Evolutionary conservation across 257 asterid species (phyloP), one percentile per base, ranked within the genome.

Genomic region (Petrea volubilis): DNA sequence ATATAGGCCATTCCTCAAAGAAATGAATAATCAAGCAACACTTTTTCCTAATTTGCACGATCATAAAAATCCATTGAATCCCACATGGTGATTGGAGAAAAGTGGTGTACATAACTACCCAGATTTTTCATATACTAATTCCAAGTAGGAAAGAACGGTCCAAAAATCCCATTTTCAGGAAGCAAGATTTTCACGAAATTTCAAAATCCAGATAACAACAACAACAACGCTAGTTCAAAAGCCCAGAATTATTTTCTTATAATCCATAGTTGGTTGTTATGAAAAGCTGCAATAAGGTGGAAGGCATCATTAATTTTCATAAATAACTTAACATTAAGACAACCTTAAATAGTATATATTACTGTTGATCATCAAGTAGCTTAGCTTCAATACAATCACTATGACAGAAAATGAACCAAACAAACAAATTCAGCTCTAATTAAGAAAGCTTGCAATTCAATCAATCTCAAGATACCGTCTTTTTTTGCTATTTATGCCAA

Each of bases 151-250:
- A 57, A 50, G 2, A 1, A 28, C 41, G 1, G 65, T 49, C 46
- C 27, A 29, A 59, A 21, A 66, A 38, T 52, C 21, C 4, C 31
- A 64, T 24, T 34, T 57, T 69, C 67, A 40, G 44, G 18, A 50
- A 47, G 8, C 3, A 6, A 44, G 34, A 41, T 15, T 14, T 15
- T 28, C 15, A 46, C 21, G 65, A 57, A 34, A 36, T 38, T 20
- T 21, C 53, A 43, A 11, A 28, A 20, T 34, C 53, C 34, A 52
- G 56, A 43, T 47, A 21, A 51, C 24, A 60, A 31, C 52, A n/a
- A n/a, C n/a, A n/a, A n/a, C n/a, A n/a, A n/a, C 7, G 70, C 51
- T 11, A 34, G 44, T 60, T 47, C 81, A 43, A 41, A 27, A 52
- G 49, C 10, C 46, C 47, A 60, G 2, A 72, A 43, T 23, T 64